Base-by-base conservation (phyloP, 176 grass and related monocot genomes). In the Oryza rufipogon region DNA sequence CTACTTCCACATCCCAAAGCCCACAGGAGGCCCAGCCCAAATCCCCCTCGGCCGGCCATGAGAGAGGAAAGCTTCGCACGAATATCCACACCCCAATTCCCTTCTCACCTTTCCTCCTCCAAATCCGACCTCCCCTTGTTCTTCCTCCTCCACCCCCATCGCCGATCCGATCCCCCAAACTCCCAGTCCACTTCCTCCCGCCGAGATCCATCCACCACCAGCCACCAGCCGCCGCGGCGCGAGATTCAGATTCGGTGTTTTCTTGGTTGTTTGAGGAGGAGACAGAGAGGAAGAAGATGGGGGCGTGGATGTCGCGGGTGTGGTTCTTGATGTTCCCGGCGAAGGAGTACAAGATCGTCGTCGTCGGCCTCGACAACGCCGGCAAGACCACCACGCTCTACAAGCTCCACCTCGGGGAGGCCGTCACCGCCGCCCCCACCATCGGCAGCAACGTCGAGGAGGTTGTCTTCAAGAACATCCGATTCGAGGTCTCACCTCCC, bases 391-490 rank as follows among this genome's bases (percentile, higher is more conserved):
- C 96, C 60, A 96, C 96, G 28, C 93, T 94, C 34, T 99, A 99
- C 87, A 99, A 99, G 78, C 82, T 99, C 77, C 93, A 99, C 80
- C 91, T 99, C 9, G 96, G 96, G 67, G 93, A 99, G 88, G 96
- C 94, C 36, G 93, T 99, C 42, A 99, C 92, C 86, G 94, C 91
- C 47, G 94, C 87, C 12, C 96, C 96, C 52, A 99, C 93, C 74
- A 92, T 99, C 77, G 96, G 93, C 48, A 99, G 96, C 91, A 99
- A 99, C 81, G 93, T 99, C 74, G 93, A 99, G 84, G 96, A 99
- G 86, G 93, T 99, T 64, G 91, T 99, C 54, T 99, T 94, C 82
- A 99, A 99, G 90, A 99, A 99, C 77, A 95, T 99, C 34, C 89
- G 96, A 4, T 99, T 99, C 47, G 91, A 99, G 93, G 96, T 99